These are phyloP conservation scores for Malus orientalis DNA, from an alignment of 306 rosid species.

Conservation along the genomic window DNA sequence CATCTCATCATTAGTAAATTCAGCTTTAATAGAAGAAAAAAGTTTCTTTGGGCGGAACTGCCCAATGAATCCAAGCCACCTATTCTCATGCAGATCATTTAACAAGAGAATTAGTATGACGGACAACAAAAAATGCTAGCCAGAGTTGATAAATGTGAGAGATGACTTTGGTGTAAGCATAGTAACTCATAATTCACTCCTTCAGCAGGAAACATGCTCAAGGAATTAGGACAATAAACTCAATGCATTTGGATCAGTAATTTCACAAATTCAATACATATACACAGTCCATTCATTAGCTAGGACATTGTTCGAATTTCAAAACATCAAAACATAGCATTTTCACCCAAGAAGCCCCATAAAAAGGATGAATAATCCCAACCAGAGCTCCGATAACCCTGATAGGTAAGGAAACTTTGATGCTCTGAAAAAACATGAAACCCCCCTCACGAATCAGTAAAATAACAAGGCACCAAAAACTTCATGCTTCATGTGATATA, in stretches of 20 bases:
- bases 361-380: background rate
- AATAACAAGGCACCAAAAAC: background rate
- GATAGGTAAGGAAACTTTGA: background rate
- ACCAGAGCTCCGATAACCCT: background rate
- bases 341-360: background rate
- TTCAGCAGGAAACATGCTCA: slow-evolving; percentile 1
- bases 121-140: background rate
- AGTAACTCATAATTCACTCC: background rate
- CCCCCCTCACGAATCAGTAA: background rate
- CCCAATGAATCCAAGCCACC: slow-evolving; percentile 82
- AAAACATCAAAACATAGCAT: background rate
- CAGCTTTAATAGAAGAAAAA: slow-evolving; percentile 51
- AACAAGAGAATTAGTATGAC: slow-evolving; percentile 2
- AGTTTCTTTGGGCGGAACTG: slow-evolving; percentile 83
- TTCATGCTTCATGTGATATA: background rate
- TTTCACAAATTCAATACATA: background rate
- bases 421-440: background rate
- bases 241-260: background rate
- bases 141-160: background rate
- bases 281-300: background rate
- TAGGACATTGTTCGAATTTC: background rate
- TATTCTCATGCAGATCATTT: slow-evolving; percentile 19
- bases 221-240: background rate
- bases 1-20: slow-evolving; percentile 29
- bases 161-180: background rate